These are phyloP conservation scores for Elasticomyces elasticus DNA, from an alignment of 495 filamentous ascomycete species.

Conservation along the genomic window DNA sequence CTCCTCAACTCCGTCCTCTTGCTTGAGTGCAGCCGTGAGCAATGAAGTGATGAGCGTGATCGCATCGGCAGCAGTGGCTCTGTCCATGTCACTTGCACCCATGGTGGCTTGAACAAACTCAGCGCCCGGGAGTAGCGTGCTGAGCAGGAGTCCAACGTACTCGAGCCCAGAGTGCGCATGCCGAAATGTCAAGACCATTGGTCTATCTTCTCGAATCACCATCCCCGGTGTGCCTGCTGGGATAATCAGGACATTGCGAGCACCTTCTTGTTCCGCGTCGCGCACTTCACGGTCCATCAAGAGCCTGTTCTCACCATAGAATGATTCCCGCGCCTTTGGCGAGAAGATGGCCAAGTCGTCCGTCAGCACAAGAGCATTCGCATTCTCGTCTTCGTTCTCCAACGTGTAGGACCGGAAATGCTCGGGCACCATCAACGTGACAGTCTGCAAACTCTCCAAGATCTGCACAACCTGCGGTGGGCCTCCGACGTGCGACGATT, in stretches of 20 bases:
- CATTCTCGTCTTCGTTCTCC: constrained; percentile 74
- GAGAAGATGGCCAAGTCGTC: constrained; percentile 45
- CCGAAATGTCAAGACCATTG: constrained; percentile 11
- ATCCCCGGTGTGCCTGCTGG: constrained; percentile 15
- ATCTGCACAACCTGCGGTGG: constrained; percentile 43
- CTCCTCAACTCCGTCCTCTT: constrained; percentile 9
- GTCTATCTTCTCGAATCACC: constrained; percentile 17
- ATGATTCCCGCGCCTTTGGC: neutral
- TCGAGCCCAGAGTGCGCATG: constrained; percentile 52
- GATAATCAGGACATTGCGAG: constrained; percentile 5
- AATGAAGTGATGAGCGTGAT: constrained; percentile 50
- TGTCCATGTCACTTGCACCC: constrained; percentile 21
- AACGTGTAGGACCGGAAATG: constrained; percentile 61
- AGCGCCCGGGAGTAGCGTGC: constrained; percentile 24
- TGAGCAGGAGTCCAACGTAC: constrained; percentile 64
- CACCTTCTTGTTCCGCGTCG: neutral
- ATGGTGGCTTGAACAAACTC: constrained; percentile 2
- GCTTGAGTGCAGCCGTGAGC: constrained; percentile 35
- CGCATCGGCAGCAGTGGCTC: constrained; percentile 51
- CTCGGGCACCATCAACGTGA: constrained; percentile 61
- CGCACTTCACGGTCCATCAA: neutral
- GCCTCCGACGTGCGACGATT: neutral
- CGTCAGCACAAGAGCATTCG: constrained; percentile 50
- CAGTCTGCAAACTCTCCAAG: constrained; percentile 40
- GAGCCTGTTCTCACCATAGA: neutral